These are phyloP conservation scores for Cladophialophora immunda DNA, from an alignment of 2,329 filamentous ascomycete species.

Conservation along the genomic window DNA sequence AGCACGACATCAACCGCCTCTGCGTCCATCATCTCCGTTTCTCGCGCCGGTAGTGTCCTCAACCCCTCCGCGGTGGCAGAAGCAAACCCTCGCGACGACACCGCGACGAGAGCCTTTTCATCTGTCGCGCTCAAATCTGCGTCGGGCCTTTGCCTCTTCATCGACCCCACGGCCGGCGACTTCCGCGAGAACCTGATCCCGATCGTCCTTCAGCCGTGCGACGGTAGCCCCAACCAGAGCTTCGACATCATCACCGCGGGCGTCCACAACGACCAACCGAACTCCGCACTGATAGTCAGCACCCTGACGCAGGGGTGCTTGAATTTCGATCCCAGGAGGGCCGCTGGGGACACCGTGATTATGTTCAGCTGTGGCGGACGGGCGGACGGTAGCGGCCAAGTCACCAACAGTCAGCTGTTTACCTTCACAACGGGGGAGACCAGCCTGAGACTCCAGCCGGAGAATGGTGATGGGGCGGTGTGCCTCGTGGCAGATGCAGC, in stretches of 20 bases:
- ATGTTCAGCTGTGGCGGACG: conserved; percentile 32
- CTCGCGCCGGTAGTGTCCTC: conserved; percentile 28
- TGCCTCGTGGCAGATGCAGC: conserved; percentile 22
- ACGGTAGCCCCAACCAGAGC: conserved; percentile 23
- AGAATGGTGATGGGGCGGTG: conserved; percentile 24
- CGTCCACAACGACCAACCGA: conserved; percentile 28
- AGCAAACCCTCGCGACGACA: conserved; percentile 29
- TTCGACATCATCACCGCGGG: conserved; percentile 29
- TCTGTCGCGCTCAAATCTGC: conserved; percentile 28
- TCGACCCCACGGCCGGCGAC: conserved; percentile 30
- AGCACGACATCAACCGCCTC: conserved; percentile 15
- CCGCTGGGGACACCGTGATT: conserved; percentile 29
- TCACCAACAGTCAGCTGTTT: conserved; percentile 31
- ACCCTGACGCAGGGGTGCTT: conserved; percentile 30
- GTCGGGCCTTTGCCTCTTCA: conserved; percentile 28
- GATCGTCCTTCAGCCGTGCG: conserved; percentile 26
- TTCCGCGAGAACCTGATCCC: conserved; percentile 33
- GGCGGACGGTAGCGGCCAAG: conserved; percentile 27
- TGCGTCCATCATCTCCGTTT: conserved; percentile 25
- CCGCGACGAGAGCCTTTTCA: conserved; percentile 27
- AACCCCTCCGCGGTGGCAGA: conserved; percentile 29
- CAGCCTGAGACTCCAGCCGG: conserved; percentile 26
- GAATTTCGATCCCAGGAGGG: conserved; percentile 30
- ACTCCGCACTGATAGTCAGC: conserved; percentile 28
- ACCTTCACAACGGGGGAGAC: conserved; percentile 22